Conservation (phyloP, 2,329 filamentous ascomycete genomes). For the Xylariaceae sp. region DNA sequence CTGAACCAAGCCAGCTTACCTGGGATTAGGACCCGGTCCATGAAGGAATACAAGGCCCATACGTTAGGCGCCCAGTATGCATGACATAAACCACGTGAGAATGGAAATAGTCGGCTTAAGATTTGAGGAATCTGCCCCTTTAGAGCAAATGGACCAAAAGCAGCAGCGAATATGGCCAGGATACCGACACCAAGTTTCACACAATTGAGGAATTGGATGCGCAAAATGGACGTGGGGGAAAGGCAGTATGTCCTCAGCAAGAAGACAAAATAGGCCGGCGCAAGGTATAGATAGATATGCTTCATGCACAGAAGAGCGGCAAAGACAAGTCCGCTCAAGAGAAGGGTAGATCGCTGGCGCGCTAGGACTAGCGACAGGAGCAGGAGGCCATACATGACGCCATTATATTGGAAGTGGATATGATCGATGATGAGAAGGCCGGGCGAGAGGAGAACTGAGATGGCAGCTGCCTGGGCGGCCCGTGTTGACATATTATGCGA, state of each 20-base stretch:
- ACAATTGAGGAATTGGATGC: slow-evolving; percentile 72
- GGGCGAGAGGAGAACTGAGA: slow-evolving; percentile 87
- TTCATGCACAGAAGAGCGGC: slow-evolving; percentile 87
- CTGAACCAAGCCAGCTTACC: slow-evolving; percentile 47
- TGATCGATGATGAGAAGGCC: slow-evolving; percentile 96
- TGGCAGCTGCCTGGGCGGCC: slow-evolving; percentile 76
- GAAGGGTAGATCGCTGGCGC: slow-evolving; percentile 66
- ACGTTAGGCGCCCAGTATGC: slow-evolving; percentile 98
- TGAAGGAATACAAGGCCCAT: slow-evolving; percentile 95
- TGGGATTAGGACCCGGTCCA: slow-evolving; percentile 76
- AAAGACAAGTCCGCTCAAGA: slow-evolving; percentile 78
- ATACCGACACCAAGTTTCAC: slow-evolving; percentile 78
- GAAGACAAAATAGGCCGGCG: slow-evolving; percentile 92
- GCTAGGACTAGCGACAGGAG: slow-evolving; percentile 82
- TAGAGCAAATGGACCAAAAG: slow-evolving; percentile 83
- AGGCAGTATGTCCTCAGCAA: slow-evolving; percentile 87
- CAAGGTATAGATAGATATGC: slow-evolving; percentile 96
- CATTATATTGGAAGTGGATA: slow-evolving; percentile 97
- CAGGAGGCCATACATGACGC: slow-evolving; percentile 87
- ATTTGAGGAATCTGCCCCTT: slow-evolving; percentile 83
- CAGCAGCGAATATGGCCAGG: slow-evolving; percentile 64
- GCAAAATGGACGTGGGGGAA: slow-evolving; percentile 69
- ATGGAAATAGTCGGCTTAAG: slow-evolving; percentile 81
- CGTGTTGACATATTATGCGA: slow-evolving; percentile 62
- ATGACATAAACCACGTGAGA: slow-evolving; percentile 88